These are phyloP conservation scores for Protomyces gravidus DNA, from an alignment of 1,139 yeast genomes.

Conservation along the genomic window DNA sequence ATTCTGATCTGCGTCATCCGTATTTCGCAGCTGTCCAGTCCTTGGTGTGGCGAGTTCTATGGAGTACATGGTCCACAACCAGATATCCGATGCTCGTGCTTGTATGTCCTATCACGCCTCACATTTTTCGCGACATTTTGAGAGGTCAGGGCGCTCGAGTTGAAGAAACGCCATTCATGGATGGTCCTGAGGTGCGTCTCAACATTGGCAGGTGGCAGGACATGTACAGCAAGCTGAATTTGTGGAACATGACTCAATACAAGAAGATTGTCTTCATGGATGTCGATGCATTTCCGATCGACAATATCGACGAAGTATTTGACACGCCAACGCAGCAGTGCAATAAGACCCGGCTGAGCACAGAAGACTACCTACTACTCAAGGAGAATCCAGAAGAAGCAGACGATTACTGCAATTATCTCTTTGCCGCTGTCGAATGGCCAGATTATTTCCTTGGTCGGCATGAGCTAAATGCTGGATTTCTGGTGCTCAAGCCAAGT, in stretches of 20 bases:
- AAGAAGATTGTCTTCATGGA: conserved; percentile 69
- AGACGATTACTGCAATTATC: conserved; percentile 4
- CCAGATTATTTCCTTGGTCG: conserved; percentile 5
- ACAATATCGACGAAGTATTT: conserved; percentile 46
- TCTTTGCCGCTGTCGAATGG: conserved; percentile 11
- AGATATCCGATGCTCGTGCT: conserved; percentile 10
- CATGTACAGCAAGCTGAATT: conserved; percentile 36
- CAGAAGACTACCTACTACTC: background rate
- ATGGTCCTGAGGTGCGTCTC: background rate
- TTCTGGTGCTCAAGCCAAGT: conserved; percentile 9
- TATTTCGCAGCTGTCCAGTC: conserved; percentile 10
- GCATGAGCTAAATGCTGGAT: conserved; percentile 13
- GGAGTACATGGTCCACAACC: conserved; percentile 10
- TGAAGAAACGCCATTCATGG: conserved; percentile 6
- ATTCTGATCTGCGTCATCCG: conserved; percentile 8
- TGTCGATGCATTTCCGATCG: conserved; percentile 69
- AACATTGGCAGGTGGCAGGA: conserved; percentile 15
- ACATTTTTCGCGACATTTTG: background rate
- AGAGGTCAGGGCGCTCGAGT: conserved; percentile 17
- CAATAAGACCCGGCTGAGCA: background rate
- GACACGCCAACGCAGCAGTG: conserved; percentile 34
- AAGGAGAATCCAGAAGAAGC: background rate
- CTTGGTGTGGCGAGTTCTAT: conserved; percentile 13
- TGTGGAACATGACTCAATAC: conserved; percentile 63
- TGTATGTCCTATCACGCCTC: conserved; percentile 17